These are phyloP conservation scores for Heracleum sosnowskyi DNA, from an alignment of 129 eudicot genomes.

Conservation along the genomic window DNA sequence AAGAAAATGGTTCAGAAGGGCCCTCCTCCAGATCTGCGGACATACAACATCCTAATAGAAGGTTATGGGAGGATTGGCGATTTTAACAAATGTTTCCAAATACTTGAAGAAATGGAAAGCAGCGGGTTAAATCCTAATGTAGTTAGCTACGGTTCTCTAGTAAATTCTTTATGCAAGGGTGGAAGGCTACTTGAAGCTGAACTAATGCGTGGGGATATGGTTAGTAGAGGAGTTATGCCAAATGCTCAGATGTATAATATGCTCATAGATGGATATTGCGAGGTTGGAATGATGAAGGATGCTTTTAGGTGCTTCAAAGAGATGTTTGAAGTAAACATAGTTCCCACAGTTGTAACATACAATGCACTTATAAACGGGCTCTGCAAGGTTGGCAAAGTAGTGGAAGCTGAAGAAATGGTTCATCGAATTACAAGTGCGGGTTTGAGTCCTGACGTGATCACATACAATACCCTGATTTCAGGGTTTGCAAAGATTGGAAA, in stretches of 20 bases:
- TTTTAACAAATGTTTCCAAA: slow-evolving; percentile 11
- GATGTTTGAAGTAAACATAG: slow-evolving; percentile 9
- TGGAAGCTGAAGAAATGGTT: slow-evolving; percentile 14
- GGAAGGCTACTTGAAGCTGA: slow-evolving; percentile 19
- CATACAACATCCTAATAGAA: slow-evolving; percentile 12
- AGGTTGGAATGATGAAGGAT: slow-evolving; percentile 10
- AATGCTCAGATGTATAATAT: slow-evolving; percentile 17
- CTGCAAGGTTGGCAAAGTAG: slow-evolving; percentile 8
- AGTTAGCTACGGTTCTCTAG: slow-evolving; percentile 12
- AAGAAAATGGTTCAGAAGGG: slow-evolving; percentile 18
- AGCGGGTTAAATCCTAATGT: slow-evolving; percentile 9
- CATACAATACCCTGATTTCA: slow-evolving; percentile 13
- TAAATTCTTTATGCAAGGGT: slow-evolving; percentile 12
- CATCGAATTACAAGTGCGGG: not conserved
- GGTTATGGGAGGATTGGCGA: slow-evolving; percentile 11
- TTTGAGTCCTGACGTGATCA: slow-evolving; percentile 14
- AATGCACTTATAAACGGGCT: slow-evolving; percentile 18
- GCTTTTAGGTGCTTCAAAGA: slow-evolving; percentile 16
- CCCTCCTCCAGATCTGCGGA: slow-evolving; percentile 5
- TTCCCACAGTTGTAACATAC: slow-evolving; percentile 16
- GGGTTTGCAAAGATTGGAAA: slow-evolving; percentile 10
- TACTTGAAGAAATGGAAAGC: slow-evolving; percentile 18
- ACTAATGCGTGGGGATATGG: slow-evolving; percentile 15
- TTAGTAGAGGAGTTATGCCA: slow-evolving; percentile 15
- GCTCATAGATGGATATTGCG: slow-evolving; percentile 15